A percentile compares a stretch with the other conserved stretches of the same genome.
These are phyloP conservation scores for Pseudofabraea citricarpa DNA, from an alignment of 2,329 filamentous ascomycete species.

Conservation along the genomic window DNA sequence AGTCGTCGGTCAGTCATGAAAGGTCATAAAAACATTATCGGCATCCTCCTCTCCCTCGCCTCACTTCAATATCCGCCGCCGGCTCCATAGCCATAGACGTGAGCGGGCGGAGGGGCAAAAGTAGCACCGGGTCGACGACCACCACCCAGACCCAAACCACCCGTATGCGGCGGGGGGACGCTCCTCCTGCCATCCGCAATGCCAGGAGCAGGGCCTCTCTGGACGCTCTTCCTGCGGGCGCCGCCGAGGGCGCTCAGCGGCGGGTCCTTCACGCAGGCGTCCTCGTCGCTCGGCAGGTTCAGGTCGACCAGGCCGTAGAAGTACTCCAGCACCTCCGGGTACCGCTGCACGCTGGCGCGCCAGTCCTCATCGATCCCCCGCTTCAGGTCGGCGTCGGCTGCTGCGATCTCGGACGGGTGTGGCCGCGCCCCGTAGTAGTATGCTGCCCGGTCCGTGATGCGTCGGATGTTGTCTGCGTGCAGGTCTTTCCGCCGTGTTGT, in stretches of 20 bases:
- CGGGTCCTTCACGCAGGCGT: conserved; percentile 53
- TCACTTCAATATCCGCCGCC: not conserved
- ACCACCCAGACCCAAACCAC: not conserved
- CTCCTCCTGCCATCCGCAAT: not conserved
- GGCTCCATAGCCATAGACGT: not conserved
- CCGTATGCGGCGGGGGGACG: not conserved
- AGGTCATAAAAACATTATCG: not conserved
- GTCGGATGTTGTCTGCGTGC: conserved; percentile 51
- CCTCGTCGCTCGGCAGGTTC: conserved; percentile 58
- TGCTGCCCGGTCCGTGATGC: conserved; percentile 48
- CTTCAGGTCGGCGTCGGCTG: conserved; percentile 63
- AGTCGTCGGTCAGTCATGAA: too few relatives aligned
- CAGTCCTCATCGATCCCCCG: conserved; percentile 75
- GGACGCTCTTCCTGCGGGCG: conserved; percentile 9
- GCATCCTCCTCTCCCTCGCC: not conserved
- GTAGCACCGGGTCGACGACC: conserved; percentile 1
- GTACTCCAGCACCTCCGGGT: conserved; percentile 78
- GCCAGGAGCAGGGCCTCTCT: not conserved
- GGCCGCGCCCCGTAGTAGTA: conserved; percentile 54
- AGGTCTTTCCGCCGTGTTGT: conserved; percentile 55
- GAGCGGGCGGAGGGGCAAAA: conserved; percentile 3
- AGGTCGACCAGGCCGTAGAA: conserved; percentile 69
- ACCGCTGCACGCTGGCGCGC: conserved; percentile 68
- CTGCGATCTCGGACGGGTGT: conserved; percentile 57
- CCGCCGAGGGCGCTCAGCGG: conserved; percentile 41